Evolutionary conservation across 768 basidiomycete genomes (phyloP).

Genomic region (Rhizopogon roseolus): DNA sequence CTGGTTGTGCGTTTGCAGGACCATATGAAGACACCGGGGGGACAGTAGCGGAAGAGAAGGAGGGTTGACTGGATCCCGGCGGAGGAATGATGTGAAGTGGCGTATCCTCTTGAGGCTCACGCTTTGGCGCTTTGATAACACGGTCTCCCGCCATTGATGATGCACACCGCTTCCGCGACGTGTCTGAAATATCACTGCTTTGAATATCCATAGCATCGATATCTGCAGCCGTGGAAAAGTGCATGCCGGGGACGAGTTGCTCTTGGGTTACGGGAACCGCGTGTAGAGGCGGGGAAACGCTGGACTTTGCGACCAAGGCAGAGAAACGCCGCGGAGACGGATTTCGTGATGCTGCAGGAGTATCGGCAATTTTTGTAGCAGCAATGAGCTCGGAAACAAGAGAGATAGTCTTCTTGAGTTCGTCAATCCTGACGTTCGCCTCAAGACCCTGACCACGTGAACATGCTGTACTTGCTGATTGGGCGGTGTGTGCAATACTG

Average conservation of each 20-base stretch:
- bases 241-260: conserved; percentile 17
- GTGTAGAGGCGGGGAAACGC: conserved; percentile 12
- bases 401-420: conserved; percentile 50
- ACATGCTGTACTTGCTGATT: conserved; percentile 51
- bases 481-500: conserved; percentile 60
- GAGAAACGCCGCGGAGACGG: conserved; percentile 21
- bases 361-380: conserved; percentile 32
- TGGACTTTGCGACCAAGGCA: conserved; percentile 34
- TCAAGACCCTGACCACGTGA: conserved; percentile 40
- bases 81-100: conserved; percentile 22
- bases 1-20: conserved; percentile 20
- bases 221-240: conserved; percentile 16
- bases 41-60: conserved; percentile 21
- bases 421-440: conserved; percentile 47
- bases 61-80: conserved; percentile 11
- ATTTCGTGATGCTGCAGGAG: conserved; percentile 27
- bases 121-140: conserved; percentile 42
- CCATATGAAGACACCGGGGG: conserved; percentile 24
- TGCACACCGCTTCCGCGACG: conserved; percentile 47
- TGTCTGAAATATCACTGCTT: conserved; percentile 31
- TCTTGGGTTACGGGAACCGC: conserved; percentile 16
- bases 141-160: conserved; percentile 43
- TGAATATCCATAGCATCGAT: conserved; percentile 16
- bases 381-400: conserved; percentile 53
- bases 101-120: conserved; percentile 42